Evolutionary conservation across 1,284 basidiomycete species (phyloP).

Genomic region (Apiotrichum gamsii): DNA sequence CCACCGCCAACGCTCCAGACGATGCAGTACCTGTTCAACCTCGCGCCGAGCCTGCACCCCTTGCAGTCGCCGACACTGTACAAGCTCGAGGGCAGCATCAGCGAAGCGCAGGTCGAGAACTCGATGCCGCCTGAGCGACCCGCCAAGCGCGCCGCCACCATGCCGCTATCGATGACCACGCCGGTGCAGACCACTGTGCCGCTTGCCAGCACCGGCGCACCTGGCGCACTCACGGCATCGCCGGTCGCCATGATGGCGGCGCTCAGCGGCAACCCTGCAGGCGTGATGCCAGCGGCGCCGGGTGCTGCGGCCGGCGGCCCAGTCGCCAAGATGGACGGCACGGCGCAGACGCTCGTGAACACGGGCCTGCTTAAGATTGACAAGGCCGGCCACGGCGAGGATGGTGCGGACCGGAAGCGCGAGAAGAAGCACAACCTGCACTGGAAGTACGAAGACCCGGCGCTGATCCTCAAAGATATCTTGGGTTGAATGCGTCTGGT

Average conservation of each 20-base stretch:
- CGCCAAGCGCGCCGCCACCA: not conserved
- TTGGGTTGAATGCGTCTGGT: no score
- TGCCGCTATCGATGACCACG: not conserved
- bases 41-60: conserved; percentile 36
- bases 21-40: conserved; percentile 33
- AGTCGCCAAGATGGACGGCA: conserved; percentile 19
- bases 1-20: conserved; percentile 28
- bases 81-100: conserved; percentile 30
- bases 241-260: conserved; percentile 28
- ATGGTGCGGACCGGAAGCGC: conserved; percentile 28
- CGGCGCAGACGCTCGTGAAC: conserved; percentile 21
- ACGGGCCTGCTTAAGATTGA: conserved; percentile 38
- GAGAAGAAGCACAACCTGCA: conserved; percentile 43
- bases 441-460: conserved; percentile 49
- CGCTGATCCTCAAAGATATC: conserved; percentile 42
- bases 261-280: no score
- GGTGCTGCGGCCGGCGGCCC: conserved; percentile 14
- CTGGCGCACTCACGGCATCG: conserved; percentile 12
- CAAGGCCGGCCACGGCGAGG: conserved; percentile 30
- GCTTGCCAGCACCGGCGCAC: not conserved
- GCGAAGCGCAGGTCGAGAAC: conserved; percentile 25
- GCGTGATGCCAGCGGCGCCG: no score
- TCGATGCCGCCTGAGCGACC: conserved; percentile 1
- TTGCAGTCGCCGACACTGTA: conserved; percentile 38
- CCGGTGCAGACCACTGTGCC: not conserved